Evolutionary conservation across 2,329 filamentous ascomycete genomes (phyloP), one percentile per base, ranked within the genome.

Genomic region (Alternaria ventricosa): DNA sequence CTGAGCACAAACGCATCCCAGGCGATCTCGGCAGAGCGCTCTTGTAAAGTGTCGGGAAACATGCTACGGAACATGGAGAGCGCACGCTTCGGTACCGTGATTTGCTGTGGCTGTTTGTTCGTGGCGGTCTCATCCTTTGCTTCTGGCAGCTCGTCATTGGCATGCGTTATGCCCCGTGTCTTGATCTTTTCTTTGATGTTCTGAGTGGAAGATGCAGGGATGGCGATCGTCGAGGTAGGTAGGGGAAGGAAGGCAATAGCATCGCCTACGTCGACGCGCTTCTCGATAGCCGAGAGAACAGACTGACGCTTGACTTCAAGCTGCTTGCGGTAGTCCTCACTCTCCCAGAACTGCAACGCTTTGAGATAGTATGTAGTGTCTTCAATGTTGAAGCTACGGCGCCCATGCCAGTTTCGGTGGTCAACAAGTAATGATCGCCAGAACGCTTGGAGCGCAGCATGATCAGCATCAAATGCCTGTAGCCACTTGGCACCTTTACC

Each of bases 1-100:
- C 64, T 56, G 4, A n/a, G 23, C 3, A 71, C 65, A 20, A 71
- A 71, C 4, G 56, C 50, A 13, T 61, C 53, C 68, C 66, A 73
- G 2, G 63, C 47, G 3, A 69, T 43, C 2, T 5, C 36, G 15
- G 57, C 41, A 12, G 44, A 33, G 10, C 64, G 60, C 30, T 73
- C 71, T 20, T 68, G 62, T n/a, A 25, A 5, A 0, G 59, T 44
- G 5, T 9, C n/a, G 1, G 71, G 68, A 47, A 68, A 71, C 68
- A 72, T 70, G 13, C 15, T 45, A 6, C 50, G 50, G 4, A 70
- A 58, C 3, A 63, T 55, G 15, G 45, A 25, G 3, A 57, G 25
- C 2, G 63, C 44, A 2, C 65, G 63, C 45, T 68, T 65, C 15
- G 53, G 20, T 6, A 63, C 33, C 8, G 12, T 7, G 9, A 12